Base-by-base conservation (phyloP, 805 yeast species). In the Lipomyces kockii region DNA sequence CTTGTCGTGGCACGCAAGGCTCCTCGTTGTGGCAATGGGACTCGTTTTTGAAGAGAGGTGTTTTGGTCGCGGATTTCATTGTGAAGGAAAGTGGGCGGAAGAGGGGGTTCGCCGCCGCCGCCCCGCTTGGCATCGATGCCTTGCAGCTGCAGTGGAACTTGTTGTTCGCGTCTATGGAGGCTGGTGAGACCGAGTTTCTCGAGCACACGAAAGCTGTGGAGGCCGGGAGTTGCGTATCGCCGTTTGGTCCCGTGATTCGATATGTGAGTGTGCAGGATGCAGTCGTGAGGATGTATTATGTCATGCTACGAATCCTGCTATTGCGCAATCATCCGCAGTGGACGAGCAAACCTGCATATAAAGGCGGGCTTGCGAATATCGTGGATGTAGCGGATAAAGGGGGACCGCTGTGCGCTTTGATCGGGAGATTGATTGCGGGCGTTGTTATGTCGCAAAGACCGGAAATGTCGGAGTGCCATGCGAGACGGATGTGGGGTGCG, bases 291-390 rank as follows among this genome's bases (percentile, higher is more conserved):
- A 62, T 62, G 66, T 54, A 62, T 54, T 51, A 62, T 17, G 49
- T 52, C 2, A 55, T 66, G 63, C 59, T 60, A 54, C 58, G 58
- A 22, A 35, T 62, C 4, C 46, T 62, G 22, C n/a, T 62, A 14
- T 22, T 60, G 29, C 59, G 69, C 8, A 66, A 66, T 25, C 61
- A 66, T 12, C 69, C 69, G 17, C 49, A 17, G n/a, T 57, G 46
- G 61, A 54, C 64, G 27, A 25, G 58, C 12, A 6, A n/a, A 3
- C 63, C 69, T 11, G 60, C 66, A 22, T 34, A 43, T 29, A 58
- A 29, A 32, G 60, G 49, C 22, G 69, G 61, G n/a, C 17, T 66
- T 55, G 35, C 51, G 12, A 66, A 66, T 46, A 51, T 66, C 8
- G 20, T 54, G 22, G 61, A 58, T 29, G 53, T 60, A 1, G 46